Conservation (phyloP, 208 protist species). For the Wallacemonas sp. region DNA sequence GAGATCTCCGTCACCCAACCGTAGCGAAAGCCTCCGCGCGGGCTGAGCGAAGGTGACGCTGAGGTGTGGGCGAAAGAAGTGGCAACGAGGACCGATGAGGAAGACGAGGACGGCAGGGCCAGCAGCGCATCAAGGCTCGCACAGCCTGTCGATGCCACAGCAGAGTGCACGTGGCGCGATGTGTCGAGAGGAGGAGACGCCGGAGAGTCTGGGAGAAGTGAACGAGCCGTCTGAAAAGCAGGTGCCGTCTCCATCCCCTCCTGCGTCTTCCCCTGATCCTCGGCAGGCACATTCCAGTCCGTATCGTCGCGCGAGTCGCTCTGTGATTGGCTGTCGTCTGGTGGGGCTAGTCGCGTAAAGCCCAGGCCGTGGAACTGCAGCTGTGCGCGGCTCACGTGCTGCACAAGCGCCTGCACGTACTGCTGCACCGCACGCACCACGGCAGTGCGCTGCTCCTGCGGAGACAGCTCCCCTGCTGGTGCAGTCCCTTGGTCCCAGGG, state of each 20-base stretch:
- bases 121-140: neutral
- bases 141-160: slow-evolving; percentile 2
- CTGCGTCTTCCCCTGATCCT: no score
- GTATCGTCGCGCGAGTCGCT: no score
- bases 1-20: slow-evolving; percentile 68
- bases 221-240: neutral
- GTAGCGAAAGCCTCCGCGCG: slow-evolving; percentile 40
- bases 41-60: neutral
- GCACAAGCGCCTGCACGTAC: neutral
- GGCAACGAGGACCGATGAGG: no score
- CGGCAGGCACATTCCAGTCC: no score
- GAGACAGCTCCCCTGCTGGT: no score
- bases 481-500: no score
- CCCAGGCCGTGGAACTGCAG: neutral
- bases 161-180: no score
- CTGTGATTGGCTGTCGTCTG: neutral
- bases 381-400: neutral
- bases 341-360: neutral
- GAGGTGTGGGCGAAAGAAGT: no score
- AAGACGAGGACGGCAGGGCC: no score
- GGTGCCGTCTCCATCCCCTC: neutral
- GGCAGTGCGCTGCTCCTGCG: no score
- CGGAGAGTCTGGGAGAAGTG: neutral
- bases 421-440: neutral
- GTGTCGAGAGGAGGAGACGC: no score